Base-by-base conservation (phyloP, 768 basidiomycete genomes). In the Lentinula detonsa region DNA sequence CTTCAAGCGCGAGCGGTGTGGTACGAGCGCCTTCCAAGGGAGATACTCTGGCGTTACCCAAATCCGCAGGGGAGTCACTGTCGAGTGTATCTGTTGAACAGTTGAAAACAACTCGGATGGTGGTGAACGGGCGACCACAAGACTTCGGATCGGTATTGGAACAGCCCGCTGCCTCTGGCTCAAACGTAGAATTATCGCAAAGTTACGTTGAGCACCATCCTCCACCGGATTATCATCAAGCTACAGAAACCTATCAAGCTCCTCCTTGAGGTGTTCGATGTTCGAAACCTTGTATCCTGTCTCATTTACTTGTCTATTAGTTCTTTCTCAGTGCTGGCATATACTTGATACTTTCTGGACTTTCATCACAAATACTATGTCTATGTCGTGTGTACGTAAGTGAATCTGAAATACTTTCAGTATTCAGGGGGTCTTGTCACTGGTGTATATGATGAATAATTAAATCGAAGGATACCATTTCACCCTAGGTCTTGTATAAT, bases 211-310 rank as follows among this genome's bases (percentile, higher is more conserved):
- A 59, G n/a, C 54, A 56, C 28, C 61, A 56, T 6, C 62, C 62
- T 8, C 67, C 67, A 5, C 67, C 67, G 1, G 61, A 68, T 40
- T 68, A 68, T 46, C 16, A 57, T 21, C 67, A 68, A 33, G 65
- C 67, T 5, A 68, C 67, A 6, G 65, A 66, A 57, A 52, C 61
- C 18, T 63, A 62, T 51, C 9, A 45, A 18, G 48, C 45, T 15
- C 50, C 34, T 52, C 28, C 33, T 40, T 39, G 34, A 28, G 15
- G 15, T 45, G 45, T 15, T 33, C 18, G 15, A 18, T 45, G n/a
- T 16, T 18, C n/a, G 4, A 4, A 18, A 9, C n/a, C 9, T 4
- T 16, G 21, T 48, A 9, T 48, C 10, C 11, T 21, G 15, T 28
- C 28, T 28, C 4, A 28, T 28, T 28, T 28, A 28, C 28, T 3